Evolutionary conservation across 2,329 filamentous ascomycete species (phyloP).

Genomic region (Aspergillus floridensis): DNA sequence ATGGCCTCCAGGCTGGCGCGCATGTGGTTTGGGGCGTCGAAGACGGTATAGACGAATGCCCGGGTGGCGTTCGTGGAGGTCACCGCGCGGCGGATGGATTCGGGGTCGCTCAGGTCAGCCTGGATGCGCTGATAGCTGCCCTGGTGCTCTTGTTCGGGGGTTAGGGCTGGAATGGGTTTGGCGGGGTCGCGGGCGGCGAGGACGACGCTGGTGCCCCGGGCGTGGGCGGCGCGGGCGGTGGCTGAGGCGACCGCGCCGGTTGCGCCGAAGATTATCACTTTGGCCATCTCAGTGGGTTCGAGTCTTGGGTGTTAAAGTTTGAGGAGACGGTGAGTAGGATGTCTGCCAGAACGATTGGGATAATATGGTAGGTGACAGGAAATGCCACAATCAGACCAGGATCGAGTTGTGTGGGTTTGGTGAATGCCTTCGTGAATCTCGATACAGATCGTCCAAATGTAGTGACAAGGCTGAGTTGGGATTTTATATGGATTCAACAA

Average conservation of each 20-base stretch:
- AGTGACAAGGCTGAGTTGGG: no score
- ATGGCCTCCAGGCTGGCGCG: conserved; percentile 42
- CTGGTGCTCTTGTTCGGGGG: conserved; percentile 24
- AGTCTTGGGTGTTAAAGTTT: no score
- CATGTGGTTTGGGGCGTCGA: conserved; percentile 39
- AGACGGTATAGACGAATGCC: conserved; percentile 50
- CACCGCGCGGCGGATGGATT: conserved; percentile 42
- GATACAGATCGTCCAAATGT: no score
- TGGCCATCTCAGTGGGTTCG: not conserved
- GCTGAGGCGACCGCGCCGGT: conserved; percentile 48
- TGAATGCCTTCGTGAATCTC: no score
- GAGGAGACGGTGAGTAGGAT: no score
- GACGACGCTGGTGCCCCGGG: conserved; percentile 44
- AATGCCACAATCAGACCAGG: no score
- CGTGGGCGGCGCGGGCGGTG: conserved; percentile 40
- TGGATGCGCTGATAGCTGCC: conserved; percentile 39
- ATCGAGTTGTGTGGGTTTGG: no score
- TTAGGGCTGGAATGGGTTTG: conserved; percentile 44
- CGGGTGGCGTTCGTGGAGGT: conserved; percentile 39
- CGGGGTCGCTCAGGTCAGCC: conserved; percentile 47
- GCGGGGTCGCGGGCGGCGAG: conserved; percentile 50
- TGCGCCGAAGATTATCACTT: conserved; percentile 51
- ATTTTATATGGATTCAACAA: no score
- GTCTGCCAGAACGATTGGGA: no score
- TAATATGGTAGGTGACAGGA: no score